Percentiles rank a stretch among this genome's conserved stretches.
Evolutionary conservation across 2,329 filamentous ascomycete genomes (phyloP).

Genomic region (Alternaria sp.): DNA sequence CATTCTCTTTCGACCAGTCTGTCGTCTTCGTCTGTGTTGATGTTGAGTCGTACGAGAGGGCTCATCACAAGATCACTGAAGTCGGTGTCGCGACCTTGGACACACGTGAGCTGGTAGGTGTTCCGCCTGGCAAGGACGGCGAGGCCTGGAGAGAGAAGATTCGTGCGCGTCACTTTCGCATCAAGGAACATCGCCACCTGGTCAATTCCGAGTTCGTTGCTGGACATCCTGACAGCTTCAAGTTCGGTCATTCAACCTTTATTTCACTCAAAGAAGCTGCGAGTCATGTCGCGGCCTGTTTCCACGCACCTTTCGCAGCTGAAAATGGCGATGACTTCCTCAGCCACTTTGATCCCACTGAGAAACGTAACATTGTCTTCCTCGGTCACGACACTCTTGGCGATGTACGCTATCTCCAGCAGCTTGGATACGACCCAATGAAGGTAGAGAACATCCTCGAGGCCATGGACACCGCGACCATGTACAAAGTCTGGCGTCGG

Average conservation of each 20-base stretch:
- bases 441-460: constrained; percentile 65
- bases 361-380: constrained; percentile 69
- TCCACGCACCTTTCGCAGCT: constrained; percentile 61
- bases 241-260: constrained; percentile 71
- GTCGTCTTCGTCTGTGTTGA: constrained; percentile 79
- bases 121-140: constrained; percentile 67
- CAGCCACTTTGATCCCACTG: constrained; percentile 21
- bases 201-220: constrained; percentile 71
- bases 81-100: constrained; percentile 85
- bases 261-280: constrained; percentile 56
- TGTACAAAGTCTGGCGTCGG: constrained; percentile 70
- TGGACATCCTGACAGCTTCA: constrained; percentile 76
- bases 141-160: constrained; percentile 72
- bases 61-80: constrained; percentile 75
- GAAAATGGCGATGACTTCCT: constrained; percentile 6
- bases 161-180: constrained; percentile 75
- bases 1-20: constrained; percentile 53
- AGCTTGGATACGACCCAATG: constrained; percentile 67
- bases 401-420: constrained; percentile 72
- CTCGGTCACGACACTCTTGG: constrained; percentile 75
- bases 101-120: constrained; percentile 62
- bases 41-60: constrained; percentile 78
- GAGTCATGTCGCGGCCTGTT: constrained; percentile 59
- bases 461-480: constrained; percentile 72
- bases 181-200: constrained; percentile 70